phyloP scores from a whole-genome alignment of 257 asterid genomes.

The Nyctanthes arbortristis region DNA sequence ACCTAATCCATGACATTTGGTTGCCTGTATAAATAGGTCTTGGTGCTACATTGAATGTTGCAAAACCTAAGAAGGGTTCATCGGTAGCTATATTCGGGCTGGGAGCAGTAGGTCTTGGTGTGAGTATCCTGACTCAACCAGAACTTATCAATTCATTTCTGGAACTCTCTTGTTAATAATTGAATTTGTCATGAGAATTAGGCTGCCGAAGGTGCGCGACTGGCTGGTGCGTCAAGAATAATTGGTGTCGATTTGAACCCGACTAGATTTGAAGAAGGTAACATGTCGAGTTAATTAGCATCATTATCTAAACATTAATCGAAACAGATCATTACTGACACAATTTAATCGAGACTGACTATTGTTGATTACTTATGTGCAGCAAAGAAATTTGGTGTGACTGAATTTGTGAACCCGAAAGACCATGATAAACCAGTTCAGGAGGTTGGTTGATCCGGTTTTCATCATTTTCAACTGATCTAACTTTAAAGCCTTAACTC shows the following conservation, averaged over 20 bases:
- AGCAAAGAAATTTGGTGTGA: constrained; percentile 49
- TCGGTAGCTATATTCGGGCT: constrained; percentile 72
- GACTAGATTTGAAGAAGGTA: constrained; percentile 38
- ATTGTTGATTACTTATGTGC: background rate
- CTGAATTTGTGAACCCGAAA: constrained; percentile 46
- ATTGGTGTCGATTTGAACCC: constrained; percentile 56
- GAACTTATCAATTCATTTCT: too few species aligned
- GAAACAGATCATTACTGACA: too few species aligned
- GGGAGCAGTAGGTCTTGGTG: constrained; percentile 95
- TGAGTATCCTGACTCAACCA: too few species aligned
- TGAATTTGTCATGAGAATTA: constrained; percentile 14
- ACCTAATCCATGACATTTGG: too few species aligned
- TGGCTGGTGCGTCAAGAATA: constrained; percentile 58
- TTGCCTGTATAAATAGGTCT: constrained; percentile 52
- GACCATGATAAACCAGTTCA: too few species aligned
- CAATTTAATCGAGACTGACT: too few species aligned
- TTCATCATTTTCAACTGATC: too few species aligned
- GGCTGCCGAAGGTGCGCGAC: constrained; percentile 70
- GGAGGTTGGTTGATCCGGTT: too few species aligned
- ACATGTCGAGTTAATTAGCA: too few species aligned
- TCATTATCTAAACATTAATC: too few species aligned
- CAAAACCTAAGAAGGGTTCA: constrained; percentile 73
- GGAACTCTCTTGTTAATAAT: background rate
- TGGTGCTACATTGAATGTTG: constrained; percentile 78
- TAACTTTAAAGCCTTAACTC: background rate